Evolutionary conservation across 257 asterid genomes (phyloP).

Genomic region (Anisodus tanguticus): DNA sequence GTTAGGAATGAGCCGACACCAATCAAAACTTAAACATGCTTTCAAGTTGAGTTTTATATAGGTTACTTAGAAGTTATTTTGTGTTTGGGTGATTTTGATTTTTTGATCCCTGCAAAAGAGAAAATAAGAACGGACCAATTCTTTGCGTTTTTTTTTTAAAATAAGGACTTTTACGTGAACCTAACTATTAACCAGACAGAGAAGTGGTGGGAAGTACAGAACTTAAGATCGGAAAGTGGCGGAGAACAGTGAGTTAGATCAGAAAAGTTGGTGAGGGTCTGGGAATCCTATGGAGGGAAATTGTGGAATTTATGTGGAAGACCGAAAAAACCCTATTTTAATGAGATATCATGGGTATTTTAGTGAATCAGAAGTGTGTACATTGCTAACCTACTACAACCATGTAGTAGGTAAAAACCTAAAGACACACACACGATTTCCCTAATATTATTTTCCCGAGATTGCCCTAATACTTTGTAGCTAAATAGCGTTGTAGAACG

Average conservation of each 20-base stretch:
- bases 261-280: not conserved
- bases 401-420: not conserved
- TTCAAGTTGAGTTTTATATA: not conserved
- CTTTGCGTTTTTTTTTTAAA: not conserved
- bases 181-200: not conserved
- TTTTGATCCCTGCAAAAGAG: not conserved
- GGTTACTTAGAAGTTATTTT: not conserved
- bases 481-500: not conserved
- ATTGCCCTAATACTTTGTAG: not conserved
- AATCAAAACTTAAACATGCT: not conserved
- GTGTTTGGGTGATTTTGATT: not conserved
- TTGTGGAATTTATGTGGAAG: not conserved
- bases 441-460: not conserved
- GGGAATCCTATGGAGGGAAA: not conserved
- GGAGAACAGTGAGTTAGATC: not conserved
- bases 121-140: not conserved
- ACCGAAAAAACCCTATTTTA: not conserved
- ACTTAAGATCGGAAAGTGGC: not conserved
- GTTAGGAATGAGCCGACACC: not conserved
- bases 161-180: not conserved
- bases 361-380: slow-evolving; percentile 1
- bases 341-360: not conserved
- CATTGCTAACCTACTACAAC: not conserved
- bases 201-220: not conserved
- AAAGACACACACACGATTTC: not conserved